These are phyloP conservation scores for Penicillium freii DNA, from an alignment of 2,329 filamentous ascomycete species.

Conservation along the genomic window DNA sequence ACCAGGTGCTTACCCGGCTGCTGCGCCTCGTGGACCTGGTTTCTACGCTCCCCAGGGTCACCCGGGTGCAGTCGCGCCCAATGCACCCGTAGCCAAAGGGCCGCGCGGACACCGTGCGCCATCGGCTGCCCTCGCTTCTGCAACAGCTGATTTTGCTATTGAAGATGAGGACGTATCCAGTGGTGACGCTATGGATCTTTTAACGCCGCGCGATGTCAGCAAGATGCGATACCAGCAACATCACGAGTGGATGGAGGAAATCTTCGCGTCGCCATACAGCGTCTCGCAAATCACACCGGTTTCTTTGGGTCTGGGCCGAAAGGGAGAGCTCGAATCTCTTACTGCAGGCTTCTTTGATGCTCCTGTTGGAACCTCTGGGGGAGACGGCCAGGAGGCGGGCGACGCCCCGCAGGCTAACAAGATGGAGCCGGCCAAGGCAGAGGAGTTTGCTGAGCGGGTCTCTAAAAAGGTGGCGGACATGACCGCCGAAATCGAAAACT, in stretches of 20 bases:
- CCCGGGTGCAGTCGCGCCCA: constrained; percentile 27
- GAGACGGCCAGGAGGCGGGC: constrained; percentile 31
- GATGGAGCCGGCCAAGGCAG: constrained; percentile 72
- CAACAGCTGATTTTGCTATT: constrained; percentile 51
- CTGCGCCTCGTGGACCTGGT: constrained; percentile 38
- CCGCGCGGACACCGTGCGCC: constrained; percentile 48
- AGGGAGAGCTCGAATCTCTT: constrained; percentile 75
- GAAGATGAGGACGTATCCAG: constrained; percentile 87
- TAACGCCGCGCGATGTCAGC: constrained; percentile 87
- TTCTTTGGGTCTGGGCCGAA: constrained; percentile 80
- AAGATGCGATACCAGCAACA: constrained; percentile 86
- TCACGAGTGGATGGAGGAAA: constrained; percentile 98
- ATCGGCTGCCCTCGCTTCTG: constrained; percentile 35
- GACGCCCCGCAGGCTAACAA: constrained; percentile 52
- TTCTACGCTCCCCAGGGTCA: constrained; percentile 35
- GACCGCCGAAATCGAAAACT: constrained; percentile 76
- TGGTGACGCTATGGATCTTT: constrained; percentile 84
- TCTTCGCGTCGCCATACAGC: constrained; percentile 85
- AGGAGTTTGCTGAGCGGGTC: constrained; percentile 79
- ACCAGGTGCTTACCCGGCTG: constrained; percentile 43
- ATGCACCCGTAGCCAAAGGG: constrained; percentile 30
- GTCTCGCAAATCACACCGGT: constrained; percentile 81
- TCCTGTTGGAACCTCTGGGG: constrained; percentile 38
- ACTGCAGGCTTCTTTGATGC: constrained; percentile 83
- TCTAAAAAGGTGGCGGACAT: constrained; percentile 69